phyloP scores from a whole-genome alignment of 208 protist genomes.

The Tritrichomonas musculus region DNA sequence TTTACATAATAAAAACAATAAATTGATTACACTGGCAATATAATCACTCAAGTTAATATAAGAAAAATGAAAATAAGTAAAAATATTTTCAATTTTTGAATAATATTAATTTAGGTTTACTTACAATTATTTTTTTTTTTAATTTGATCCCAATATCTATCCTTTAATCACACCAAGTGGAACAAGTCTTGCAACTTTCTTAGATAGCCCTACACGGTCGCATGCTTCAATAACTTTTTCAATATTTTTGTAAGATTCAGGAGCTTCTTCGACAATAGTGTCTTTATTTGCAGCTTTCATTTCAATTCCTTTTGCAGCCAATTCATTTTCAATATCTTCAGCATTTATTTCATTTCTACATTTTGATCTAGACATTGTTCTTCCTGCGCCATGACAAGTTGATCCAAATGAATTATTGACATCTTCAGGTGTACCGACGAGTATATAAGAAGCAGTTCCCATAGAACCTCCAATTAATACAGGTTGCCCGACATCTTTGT shows the following conservation, averaged over 20 bases:
- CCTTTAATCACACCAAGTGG: constrained; percentile 73
- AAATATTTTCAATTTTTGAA: no score
- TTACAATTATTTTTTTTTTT: no score
- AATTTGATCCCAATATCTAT: no score
- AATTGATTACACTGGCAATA: no score
- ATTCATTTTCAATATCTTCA: constrained; percentile 52
- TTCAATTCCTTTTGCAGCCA: constrained; percentile 57
- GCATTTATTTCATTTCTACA: constrained; percentile 46
- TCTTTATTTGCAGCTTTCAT: constrained; percentile 67
- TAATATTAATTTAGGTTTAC: no score
- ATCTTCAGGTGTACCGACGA: constrained; percentile 65
- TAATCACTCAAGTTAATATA: no score
- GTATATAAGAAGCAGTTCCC: constrained; percentile 68
- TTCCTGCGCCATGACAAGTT: constrained; percentile 74
- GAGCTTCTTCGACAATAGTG: constrained; percentile 68
- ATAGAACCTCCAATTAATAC: constrained; percentile 77
- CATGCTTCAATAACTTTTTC: constrained; percentile 50
- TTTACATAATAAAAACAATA: no score
- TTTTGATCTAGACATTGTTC: constrained; percentile 53
- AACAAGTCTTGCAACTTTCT: constrained; percentile 59
- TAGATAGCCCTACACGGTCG: constrained; percentile 66
- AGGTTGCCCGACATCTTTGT: constrained; percentile 68
- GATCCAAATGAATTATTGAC: constrained; percentile 60
- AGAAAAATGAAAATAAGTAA: no score
- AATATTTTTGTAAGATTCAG: constrained; percentile 73